These are phyloP conservation scores for Acanthamoeba quina DNA, from an alignment of 208 protist species.

Conservation along the genomic window DNA sequence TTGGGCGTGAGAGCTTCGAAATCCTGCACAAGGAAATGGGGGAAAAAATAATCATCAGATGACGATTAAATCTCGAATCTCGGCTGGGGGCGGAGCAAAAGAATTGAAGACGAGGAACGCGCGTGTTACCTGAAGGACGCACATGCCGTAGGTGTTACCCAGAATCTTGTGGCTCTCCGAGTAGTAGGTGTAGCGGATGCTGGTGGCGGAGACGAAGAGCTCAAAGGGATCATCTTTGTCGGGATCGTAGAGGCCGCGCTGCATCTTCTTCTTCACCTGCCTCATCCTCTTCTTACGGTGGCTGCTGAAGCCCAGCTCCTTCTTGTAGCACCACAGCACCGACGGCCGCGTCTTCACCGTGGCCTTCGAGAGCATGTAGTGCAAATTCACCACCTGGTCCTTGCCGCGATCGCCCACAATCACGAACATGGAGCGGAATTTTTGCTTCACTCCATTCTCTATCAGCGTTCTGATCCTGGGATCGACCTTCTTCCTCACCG, in stretches of 20 bases:
- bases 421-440: slow-evolving; percentile 97
- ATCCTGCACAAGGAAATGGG: slow-evolving; percentile 92
- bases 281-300: slow-evolving; percentile 95
- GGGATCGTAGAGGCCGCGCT: slow-evolving; percentile 94
- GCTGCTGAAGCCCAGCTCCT: slow-evolving; percentile 98
- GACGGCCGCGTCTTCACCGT: slow-evolving; percentile 96
- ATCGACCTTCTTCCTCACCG: slow-evolving; percentile 94
- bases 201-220: slow-evolving; percentile 98
- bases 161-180: slow-evolving; percentile 99
- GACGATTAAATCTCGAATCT: slow-evolving; percentile 78
- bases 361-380: slow-evolving; percentile 99
- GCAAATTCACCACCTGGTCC: slow-evolving; percentile 98
- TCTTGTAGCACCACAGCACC: slow-evolving; percentile 99
- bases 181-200: slow-evolving; percentile 99
- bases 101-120: background rate
- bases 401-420: slow-evolving; percentile 98
- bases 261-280: slow-evolving; percentile 96
- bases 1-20: slow-evolving; percentile 99
- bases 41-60: slow-evolving; percentile 14
- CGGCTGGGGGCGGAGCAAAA: background rate
- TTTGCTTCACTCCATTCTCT: slow-evolving; percentile 96
- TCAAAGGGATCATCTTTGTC: slow-evolving; percentile 98
- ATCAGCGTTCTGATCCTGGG: slow-evolving; percentile 96
- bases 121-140: slow-evolving; percentile 91
- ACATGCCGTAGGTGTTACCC: slow-evolving; percentile 99